Percentiles rank a stretch among this genome's conserved stretches.
Conservation (phyloP, 768 basidiomycete genomes). For the Suillus alpinus region DNA sequence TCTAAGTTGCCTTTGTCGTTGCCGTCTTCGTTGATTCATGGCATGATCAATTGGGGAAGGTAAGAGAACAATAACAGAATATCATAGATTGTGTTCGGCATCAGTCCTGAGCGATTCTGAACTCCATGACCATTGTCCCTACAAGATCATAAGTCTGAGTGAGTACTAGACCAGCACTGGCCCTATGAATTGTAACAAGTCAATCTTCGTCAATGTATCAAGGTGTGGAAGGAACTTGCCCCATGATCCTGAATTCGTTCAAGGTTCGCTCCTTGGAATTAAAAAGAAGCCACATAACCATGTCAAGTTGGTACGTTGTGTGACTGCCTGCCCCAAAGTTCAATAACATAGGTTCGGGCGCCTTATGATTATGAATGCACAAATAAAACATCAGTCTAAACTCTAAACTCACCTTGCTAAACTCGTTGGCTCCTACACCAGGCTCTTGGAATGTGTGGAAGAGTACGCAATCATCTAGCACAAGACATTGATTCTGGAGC, state of each 20-base stretch:
- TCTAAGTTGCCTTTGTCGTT: no score
- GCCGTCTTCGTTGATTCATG: no score
- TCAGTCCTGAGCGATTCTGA: not conserved
- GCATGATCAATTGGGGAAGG: no score
- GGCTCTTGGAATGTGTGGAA: slow-evolving; percentile 10
- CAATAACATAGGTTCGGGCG: no score
- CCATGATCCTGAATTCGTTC: not conserved
- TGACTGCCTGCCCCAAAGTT: no score
- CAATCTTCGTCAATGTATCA: not conserved
- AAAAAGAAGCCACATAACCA: not conserved
- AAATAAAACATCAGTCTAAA: not conserved
- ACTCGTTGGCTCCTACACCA: not conserved
- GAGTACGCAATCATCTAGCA: no score
- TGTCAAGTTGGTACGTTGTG: not conserved
- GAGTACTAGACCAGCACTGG: not conserved
- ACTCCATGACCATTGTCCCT: not conserved
- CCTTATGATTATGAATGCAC: slow-evolving; percentile 11
- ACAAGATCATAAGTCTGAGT: not conserved
- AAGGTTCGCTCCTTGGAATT: not conserved
- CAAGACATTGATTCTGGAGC: no score
- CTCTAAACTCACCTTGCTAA: not conserved
- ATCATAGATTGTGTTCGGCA: not conserved
- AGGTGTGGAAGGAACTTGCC: not conserved
- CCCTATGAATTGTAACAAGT: not conserved
- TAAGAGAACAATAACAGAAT: no score